Evolutionary conservation across 768 basidiomycete genomes (phyloP).

Genomic region (Hysterangium stoloniferum): DNA sequence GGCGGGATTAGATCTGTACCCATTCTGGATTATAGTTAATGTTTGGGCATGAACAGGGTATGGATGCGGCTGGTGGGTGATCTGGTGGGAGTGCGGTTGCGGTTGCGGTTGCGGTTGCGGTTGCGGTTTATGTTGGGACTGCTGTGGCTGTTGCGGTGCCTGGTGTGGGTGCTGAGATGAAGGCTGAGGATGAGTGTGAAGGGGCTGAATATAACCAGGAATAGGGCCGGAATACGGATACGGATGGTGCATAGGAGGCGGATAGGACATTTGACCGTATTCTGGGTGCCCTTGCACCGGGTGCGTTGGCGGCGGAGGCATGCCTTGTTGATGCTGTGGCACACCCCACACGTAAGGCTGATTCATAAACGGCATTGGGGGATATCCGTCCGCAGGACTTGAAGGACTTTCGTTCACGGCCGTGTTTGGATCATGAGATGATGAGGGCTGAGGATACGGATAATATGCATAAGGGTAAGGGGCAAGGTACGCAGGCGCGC

Average conservation of each 20-base stretch:
- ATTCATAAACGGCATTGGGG: constrained; percentile 20
- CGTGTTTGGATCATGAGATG: constrained; percentile 29
- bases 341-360: constrained; percentile 28
- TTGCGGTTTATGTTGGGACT: constrained; percentile 13
- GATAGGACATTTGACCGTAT: constrained; percentile 1
- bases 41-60: constrained; percentile 29
- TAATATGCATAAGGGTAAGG: constrained; percentile 39
- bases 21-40: background rate
- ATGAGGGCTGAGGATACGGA: constrained; percentile 35
- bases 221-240: background rate
- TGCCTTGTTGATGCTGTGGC: constrained; percentile 25
- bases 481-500: constrained; percentile 31
- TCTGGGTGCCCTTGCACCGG: constrained; percentile 26
- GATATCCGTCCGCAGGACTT: constrained; percentile 4
- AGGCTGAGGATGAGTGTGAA: constrained; percentile 24
- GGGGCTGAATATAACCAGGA: constrained; percentile 19
- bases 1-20: background rate
- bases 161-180: constrained; percentile 18
- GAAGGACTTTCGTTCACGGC: background rate
- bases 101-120: constrained; percentile 17
- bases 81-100: constrained; percentile 6
- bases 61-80: constrained; percentile 30
- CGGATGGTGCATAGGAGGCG: constrained; percentile 8
- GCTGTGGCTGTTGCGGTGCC: constrained; percentile 15
- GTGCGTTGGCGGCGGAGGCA: constrained; percentile 37